phyloP scores from a whole-genome alignment of 2,329 filamentous ascomycete species.

The Tolypocladium album region DNA sequence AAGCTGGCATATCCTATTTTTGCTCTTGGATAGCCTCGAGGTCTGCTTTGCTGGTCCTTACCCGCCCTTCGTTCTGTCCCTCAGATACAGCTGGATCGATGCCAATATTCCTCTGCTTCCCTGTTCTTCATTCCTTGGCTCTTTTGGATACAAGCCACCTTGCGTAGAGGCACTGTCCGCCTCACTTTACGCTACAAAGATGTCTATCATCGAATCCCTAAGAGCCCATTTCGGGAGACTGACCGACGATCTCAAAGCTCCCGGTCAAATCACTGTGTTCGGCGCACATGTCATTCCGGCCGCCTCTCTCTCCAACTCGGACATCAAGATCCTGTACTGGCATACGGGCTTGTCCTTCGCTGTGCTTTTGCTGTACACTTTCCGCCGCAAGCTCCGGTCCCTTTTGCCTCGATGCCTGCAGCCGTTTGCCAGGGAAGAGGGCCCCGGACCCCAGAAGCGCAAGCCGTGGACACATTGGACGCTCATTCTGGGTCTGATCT shows the following conservation, averaged over 20 bases:
- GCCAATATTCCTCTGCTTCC: too few relatives aligned
- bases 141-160: neutral
- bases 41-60: neutral
- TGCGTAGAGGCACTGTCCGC: neutral
- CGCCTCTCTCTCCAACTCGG: neutral
- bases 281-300: neutral
- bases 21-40: neutral
- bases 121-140: neutral
- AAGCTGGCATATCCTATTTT: too few relatives aligned
- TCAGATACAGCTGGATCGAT: neutral
- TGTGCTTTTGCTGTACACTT: slow-evolving; percentile 17
- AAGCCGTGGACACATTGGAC: slow-evolving; percentile 29
- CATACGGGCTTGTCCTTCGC: slow-evolving; percentile 16
- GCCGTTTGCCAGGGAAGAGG: slow-evolving; percentile 31
- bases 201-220: neutral
- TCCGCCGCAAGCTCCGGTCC: slow-evolving; percentile 12
- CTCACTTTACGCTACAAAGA: neutral
- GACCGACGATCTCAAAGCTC: neutral
- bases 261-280: neutral
- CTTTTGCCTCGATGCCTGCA: slow-evolving; percentile 27
- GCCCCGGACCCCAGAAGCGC: slow-evolving; percentile 8
- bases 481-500: slow-evolving; percentile 19
- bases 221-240: neutral
- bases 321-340: slow-evolving; percentile 9
- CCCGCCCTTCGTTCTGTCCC: neutral